Evolutionary conservation across 2,329 filamentous ascomycete species (phyloP), one percentile per base, ranked within the genome.

Genomic region (Penicillium hordei): DNA sequence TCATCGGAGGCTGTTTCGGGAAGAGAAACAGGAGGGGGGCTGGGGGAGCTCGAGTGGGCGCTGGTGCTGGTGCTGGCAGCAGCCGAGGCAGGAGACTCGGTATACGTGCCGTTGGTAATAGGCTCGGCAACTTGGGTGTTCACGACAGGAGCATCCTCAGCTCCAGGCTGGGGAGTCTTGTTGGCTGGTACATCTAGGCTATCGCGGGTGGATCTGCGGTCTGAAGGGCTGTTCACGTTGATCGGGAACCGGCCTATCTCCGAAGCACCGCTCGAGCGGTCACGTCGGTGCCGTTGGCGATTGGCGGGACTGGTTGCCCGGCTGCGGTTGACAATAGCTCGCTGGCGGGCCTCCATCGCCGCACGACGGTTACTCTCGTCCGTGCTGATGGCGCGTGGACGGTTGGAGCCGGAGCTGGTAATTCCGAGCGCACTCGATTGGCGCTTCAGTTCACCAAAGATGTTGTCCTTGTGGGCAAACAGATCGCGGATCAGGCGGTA

Each of bases 371-470:
- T 95, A 77, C 91, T 95, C 80, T 99, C 94, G 71, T 99, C 92
- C 0, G 92, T 96, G 73, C 91, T 95, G 69, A 97, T 90, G 31
- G 93, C 93, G 48, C 94, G 89, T 25, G 90, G 89, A 42, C 91
- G 87, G 65, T 76, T 78, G 48, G 79, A 52, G 40, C 48, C 79
- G n/a, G 81, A 79, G 40, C 79, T 78, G 1, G 87, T 87, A 43
- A 70, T 55, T 4, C 69, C 72, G 19, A 71, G 61, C 43, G 68
- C 68, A 46, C 75, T 78, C 1, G 78, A 79, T 58, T 79, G 77
- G 66, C 94, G 92, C 81, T 99, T 99, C 62, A 99, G 83, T 73
- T 97, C 94, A 63, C 89, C 90, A 75, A 99, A 99, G 70, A 99
- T 96, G 60, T 90, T 85, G 60, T 96, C 91, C 76, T 99, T 99